Percentiles rank a stretch among this genome's conserved stretches.
These are phyloP conservation scores for Syzygium malaccense DNA, from an alignment of 441 rosid species.

Conservation along the genomic window DNA sequence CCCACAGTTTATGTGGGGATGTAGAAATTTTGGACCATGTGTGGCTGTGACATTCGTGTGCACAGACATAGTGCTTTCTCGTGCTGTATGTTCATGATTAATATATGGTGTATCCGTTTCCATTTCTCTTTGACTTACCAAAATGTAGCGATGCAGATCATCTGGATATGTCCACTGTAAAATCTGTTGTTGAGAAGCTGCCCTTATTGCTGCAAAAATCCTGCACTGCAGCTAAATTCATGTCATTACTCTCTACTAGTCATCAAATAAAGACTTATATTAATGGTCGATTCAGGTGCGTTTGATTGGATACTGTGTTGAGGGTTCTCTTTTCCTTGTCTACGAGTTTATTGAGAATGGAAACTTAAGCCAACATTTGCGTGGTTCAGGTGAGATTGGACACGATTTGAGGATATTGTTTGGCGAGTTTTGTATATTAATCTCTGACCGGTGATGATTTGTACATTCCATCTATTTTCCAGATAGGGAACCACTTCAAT, in stretches of 20 bases:
- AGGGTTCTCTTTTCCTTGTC: slow-evolving; percentile 87
- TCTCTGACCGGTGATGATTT: neutral
- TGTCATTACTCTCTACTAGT: neutral
- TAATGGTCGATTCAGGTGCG: slow-evolving; percentile 51
- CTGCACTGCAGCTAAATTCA: neutral
- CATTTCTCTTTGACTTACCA: neutral
- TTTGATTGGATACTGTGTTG: slow-evolving; percentile 89
- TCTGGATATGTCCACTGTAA: neutral
- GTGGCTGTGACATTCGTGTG: neutral
- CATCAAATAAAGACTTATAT: neutral
- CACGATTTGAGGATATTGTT: slow-evolving; percentile 2
- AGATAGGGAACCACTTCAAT: slow-evolving; percentile 76
- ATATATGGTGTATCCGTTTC: neutral
- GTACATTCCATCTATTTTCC: slow-evolving; percentile 17
- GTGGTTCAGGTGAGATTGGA: slow-evolving; percentile 55
- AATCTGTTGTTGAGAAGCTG: neutral
- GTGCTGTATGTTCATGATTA: neutral
- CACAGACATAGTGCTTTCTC: neutral
- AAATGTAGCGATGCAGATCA: neutral
- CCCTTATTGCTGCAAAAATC: neutral
- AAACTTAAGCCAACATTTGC: slow-evolving; percentile 86
- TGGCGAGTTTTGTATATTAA: neutral
- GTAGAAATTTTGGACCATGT: neutral
- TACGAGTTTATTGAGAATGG: slow-evolving; percentile 91
- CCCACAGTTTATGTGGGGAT: neutral